Conservation (phyloP, 805 yeast species). For the Saccharomycopsis fibuligera region DNA sequence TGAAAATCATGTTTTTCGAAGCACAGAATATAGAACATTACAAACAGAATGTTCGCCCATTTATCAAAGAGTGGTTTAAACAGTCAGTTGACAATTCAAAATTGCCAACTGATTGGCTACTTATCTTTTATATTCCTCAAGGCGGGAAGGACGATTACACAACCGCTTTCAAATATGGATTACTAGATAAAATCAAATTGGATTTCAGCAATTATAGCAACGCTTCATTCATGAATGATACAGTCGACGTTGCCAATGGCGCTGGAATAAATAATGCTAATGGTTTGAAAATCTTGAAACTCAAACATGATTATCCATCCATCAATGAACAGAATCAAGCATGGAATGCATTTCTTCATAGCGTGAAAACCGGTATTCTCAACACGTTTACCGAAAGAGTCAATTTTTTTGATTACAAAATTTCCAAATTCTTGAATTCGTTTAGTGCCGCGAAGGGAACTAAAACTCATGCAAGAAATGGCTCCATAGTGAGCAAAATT, state of each 20-base stretch:
- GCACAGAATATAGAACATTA: conserved; percentile 68
- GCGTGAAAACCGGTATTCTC: conserved; percentile 44
- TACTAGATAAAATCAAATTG: conserved; percentile 46
- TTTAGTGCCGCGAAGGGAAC: conserved; percentile 13
- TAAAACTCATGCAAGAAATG: neutral
- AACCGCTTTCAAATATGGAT: conserved; percentile 39
- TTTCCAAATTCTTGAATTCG: conserved; percentile 29
- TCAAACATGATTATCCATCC: conserved; percentile 24
- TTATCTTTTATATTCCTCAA: conserved; percentile 45
- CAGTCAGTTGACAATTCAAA: conserved; percentile 32
- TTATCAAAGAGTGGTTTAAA: conserved; percentile 74
- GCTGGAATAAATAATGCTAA: conserved; percentile 25
- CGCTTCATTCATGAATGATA: conserved; percentile 11
- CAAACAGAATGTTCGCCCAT: conserved; percentile 71
- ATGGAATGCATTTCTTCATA: conserved; percentile 42
- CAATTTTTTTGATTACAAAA: conserved; percentile 33
- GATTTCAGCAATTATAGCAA: conserved; percentile 38
- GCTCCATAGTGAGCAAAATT: neutral
- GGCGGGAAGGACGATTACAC: conserved; percentile 32
- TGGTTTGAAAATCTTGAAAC: conserved; percentile 34
- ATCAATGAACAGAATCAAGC: conserved; percentile 38
- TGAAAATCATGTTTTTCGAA: conserved; percentile 63
- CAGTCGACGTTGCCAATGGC: conserved; percentile 6
- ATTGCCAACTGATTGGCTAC: conserved; percentile 54
- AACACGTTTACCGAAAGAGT: conserved; percentile 48